phyloP scores from a whole-genome alignment of 225 moss, liverwort and hornwort species.

The Polytrichum formosum region DNA sequence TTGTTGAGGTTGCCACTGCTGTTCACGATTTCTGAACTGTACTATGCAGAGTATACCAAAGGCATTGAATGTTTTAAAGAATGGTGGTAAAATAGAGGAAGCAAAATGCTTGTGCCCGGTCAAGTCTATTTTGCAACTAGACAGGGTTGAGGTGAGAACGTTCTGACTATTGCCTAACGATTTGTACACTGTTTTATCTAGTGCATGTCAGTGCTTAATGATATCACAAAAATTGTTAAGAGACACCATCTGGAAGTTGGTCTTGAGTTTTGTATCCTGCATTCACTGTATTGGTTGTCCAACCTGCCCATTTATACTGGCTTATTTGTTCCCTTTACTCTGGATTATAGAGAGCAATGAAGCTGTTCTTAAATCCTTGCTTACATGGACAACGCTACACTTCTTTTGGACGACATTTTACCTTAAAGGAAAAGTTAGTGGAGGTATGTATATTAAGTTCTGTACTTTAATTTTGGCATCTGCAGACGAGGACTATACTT shows the following conservation, averaged over 20 bases:
- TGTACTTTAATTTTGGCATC: no score
- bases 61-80: constrained; percentile 50
- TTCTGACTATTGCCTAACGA: no score
- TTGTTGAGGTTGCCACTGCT: no score
- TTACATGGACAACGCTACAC: constrained; percentile 78
- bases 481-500: no score
- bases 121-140: constrained; percentile 34
- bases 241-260: no score
- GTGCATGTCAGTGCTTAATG: no score
- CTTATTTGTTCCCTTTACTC: neutral
- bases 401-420: constrained; percentile 82
- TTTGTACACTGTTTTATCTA: no score
- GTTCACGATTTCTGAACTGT: neutral
- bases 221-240: no score
- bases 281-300: no score
- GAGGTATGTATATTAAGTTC: constrained; percentile 32
- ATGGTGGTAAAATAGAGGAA: constrained; percentile 37
- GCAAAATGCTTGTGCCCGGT: constrained; percentile 69
- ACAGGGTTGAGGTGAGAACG: constrained; percentile 44
- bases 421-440: constrained; percentile 46
- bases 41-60: constrained; percentile 48
- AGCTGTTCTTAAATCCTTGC: constrained; percentile 61
- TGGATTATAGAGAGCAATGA: constrained; percentile 41
- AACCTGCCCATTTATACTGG: neutral
- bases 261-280: no score